phyloP scores from a whole-genome alignment of 2,329 filamentous ascomycete species.

The Fusarium guadeloupense region DNA sequence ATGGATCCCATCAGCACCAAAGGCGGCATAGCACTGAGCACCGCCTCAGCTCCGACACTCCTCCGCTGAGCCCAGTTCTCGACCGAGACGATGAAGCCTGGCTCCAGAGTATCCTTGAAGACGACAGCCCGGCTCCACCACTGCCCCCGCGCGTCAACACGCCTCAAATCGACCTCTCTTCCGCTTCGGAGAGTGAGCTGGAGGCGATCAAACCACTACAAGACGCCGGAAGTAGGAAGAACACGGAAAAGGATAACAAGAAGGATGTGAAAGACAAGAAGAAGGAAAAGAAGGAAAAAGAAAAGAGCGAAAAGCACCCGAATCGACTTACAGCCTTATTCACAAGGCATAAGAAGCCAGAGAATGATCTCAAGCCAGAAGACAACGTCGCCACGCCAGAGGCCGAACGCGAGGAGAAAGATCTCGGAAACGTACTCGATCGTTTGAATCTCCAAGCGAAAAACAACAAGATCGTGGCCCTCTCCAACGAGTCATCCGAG shows the following conservation, averaged over 20 bases:
- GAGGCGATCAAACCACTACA: conserved; percentile 44
- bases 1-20: conserved; percentile 18
- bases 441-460: conserved; percentile 83
- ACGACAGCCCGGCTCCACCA: conserved; percentile 59
- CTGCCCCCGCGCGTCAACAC: conserved; percentile 64
- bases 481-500: conserved; percentile 85
- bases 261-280: conserved; percentile 23
- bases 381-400: conserved; percentile 54
- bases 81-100: conserved; percentile 67
- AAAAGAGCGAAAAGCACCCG: conserved; percentile 47
- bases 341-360: conserved; percentile 53
- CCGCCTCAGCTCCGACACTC: conserved; percentile 42
- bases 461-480: conserved; percentile 85
- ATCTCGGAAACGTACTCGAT: conserved; percentile 82
- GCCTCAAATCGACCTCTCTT: conserved; percentile 55
- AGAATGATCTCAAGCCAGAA: conserved; percentile 47
- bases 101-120: conserved; percentile 61
- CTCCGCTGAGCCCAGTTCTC: conserved; percentile 57
- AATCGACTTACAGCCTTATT: conserved; percentile 50
- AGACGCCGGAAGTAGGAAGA: conserved; percentile 46
- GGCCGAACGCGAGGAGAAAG: conserved; percentile 67
- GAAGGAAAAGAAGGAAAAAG: conserved; percentile 48
- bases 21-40: conserved; percentile 30
- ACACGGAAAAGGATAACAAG: conserved; percentile 35
- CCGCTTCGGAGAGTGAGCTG: conserved; percentile 31